Base-by-base conservation (phyloP, 768 basidiomycete genomes). In the Tulasnella sp. region DNA sequence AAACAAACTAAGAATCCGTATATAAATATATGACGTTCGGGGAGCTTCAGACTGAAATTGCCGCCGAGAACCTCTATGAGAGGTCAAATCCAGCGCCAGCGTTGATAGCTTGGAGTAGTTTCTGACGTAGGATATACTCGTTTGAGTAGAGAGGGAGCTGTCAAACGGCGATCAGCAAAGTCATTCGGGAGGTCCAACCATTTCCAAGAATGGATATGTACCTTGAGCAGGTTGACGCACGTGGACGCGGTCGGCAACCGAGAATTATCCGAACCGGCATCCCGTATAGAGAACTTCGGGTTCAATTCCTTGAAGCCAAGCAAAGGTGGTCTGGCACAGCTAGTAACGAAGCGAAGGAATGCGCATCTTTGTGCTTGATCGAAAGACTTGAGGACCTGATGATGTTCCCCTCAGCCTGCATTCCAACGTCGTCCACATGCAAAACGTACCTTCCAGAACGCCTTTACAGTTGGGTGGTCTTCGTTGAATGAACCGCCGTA, bases 41-140 rank as follows among this genome's bases (percentile, higher is more conserved):
- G n/a, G 24, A 54, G 22, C 5, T 24, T 5, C 0, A 54, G 11
- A 24, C 24, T 54, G 24, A 24, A 54, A 5, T 9, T n/a, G 54
- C n/a, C 24, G 24, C 24, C 24, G 54, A 46, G 46, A 18, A 4
- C 24, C 6, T 69, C 64, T 69, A 69, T 69, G 96, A 98, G 75
- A 98, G 88, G 87, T 98, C 97, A 82, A 99, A 99, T 1, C 97
- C 97, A 5, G 96, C 95, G 60, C 92, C 93, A 0, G 95, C 91
- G 69, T 89, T 93, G 84, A 99, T 95, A 0, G 96, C 95, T 83
- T 96, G 93, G 7, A 97, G 84, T 41, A 98, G 87, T 86, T 98
- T 98, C 75, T 90, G 87, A 14, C 90, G 88, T 34, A 99, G 87
- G 2, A 90, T 88, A 31, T 86, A 85, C 84, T 94, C 93, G 83